phyloP scores from a whole-genome alignment of 1,139 yeast genomes.

The Cylindricascospora bacillispora region DNA sequence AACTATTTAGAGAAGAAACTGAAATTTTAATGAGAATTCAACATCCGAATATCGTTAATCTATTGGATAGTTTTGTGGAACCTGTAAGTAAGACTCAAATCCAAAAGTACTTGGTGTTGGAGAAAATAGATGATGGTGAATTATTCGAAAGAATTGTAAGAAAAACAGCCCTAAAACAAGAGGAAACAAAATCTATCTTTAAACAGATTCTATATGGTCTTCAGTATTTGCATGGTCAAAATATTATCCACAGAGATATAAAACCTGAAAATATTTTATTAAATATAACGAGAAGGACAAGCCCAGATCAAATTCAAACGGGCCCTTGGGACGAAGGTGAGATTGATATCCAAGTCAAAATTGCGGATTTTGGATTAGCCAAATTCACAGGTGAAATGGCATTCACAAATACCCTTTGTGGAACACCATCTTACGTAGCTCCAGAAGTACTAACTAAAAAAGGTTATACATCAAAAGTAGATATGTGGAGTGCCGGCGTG shows the following conservation, averaged over 20 bases:
- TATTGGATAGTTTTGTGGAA: slow-evolving; percentile 56
- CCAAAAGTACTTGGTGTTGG: slow-evolving; percentile 57
- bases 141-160: slow-evolving; percentile 55
- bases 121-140: slow-evolving; percentile 65
- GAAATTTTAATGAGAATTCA: slow-evolving; percentile 50
- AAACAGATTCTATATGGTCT: slow-evolving; percentile 52
- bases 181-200: slow-evolving; percentile 50
- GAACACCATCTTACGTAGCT: slow-evolving; percentile 77
- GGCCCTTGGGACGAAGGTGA: slow-evolving; percentile 70
- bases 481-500: slow-evolving; percentile 74
- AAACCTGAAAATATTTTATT: slow-evolving; percentile 67
- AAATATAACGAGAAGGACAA: slow-evolving; percentile 39
- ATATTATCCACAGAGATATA: slow-evolving; percentile 64
- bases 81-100: slow-evolving; percentile 43
- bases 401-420: slow-evolving; percentile 67
- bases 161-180: slow-evolving; percentile 46
- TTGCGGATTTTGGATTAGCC: slow-evolving; percentile 74
- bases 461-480: slow-evolving; percentile 58
- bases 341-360: slow-evolving; percentile 51
- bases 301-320: slow-evolving; percentile 31
- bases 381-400: slow-evolving; percentile 67
- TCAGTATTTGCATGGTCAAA: slow-evolving; percentile 45
- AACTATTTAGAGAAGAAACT: slow-evolving; percentile 54
- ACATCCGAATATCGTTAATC: slow-evolving; percentile 59
- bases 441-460: slow-evolving; percentile 55